Evolutionary conservation across 2,329 filamentous ascomycete genomes (phyloP).

Genomic region (Epichloe baconii): DNA sequence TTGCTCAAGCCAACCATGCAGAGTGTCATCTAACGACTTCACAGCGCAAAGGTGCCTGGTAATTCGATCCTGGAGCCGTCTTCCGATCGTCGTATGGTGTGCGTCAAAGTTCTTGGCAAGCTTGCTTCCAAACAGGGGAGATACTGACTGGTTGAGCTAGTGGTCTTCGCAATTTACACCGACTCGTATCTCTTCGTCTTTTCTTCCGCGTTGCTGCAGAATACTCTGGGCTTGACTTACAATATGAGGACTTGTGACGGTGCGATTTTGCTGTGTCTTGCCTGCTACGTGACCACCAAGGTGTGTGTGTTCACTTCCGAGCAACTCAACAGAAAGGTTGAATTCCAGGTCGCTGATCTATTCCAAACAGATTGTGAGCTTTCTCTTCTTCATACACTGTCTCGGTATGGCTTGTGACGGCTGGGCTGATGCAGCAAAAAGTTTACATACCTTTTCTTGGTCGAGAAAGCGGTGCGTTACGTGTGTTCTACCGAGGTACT

Average conservation of each 20-base stretch:
- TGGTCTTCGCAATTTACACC: slow-evolving; percentile 45
- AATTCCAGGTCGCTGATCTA: background rate
- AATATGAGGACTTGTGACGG: slow-evolving; percentile 38
- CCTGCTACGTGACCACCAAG: slow-evolving; percentile 52
- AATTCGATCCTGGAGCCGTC: slow-evolving; percentile 25
- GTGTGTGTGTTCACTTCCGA: slow-evolving; percentile 27
- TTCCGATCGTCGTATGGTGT: slow-evolving; percentile 32
- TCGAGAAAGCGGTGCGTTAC: slow-evolving; percentile 42
- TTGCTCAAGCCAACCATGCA: background rate
- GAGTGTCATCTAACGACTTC: background rate
- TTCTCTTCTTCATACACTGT: background rate
- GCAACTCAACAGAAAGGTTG: too few species aligned
- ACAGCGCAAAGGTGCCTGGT: slow-evolving; percentile 24
- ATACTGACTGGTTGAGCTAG: slow-evolving; percentile 19
- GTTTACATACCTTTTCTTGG: slow-evolving; percentile 52
- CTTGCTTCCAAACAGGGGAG: too few species aligned
- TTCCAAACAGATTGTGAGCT: slow-evolving; percentile 18
- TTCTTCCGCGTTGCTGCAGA: slow-evolving; percentile 41
- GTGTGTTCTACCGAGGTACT: slow-evolving; percentile 11
- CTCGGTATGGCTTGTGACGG: background rate
- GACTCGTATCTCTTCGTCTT: slow-evolving; percentile 50
- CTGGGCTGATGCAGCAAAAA: slow-evolving; percentile 9
- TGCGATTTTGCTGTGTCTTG: slow-evolving; percentile 46
- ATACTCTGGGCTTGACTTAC: slow-evolving; percentile 42
- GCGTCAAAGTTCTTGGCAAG: background rate